Base-by-base conservation (phyloP, 129 eudicot genomes). In the Flaveria sonorensis region DNA sequence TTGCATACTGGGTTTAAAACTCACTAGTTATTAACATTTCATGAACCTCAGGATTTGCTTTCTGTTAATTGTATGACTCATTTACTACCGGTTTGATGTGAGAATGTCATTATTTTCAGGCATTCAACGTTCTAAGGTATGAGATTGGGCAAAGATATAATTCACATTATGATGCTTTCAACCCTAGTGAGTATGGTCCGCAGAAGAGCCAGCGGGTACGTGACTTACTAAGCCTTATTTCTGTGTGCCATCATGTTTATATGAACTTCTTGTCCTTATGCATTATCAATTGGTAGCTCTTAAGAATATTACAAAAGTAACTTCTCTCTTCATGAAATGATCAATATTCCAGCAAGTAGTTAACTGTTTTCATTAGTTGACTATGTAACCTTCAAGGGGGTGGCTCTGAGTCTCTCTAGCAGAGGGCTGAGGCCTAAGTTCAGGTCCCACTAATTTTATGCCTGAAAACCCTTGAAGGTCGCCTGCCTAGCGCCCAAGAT, bases 181-280 rank as follows among this genome's bases (percentile, higher is more conserved):
- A 88, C 81, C 99, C 99, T 43, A 83, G 91, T 60, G 97, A 95
- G 74, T 95, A 95, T 77, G 99, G 99, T 19, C 96, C 99, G 12
- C 99, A 91, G 75, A 95, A 83, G 85, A 95, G 99, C 84, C 99
- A 95, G 56, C 89, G 99, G 96, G 99, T 95, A 86, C 60, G 8
- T 55, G 28, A 56, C 59, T 66, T 59, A 9, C 19, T 77, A 56
- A 64, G 53, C 57, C n/a, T 43, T 36, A 30, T 7, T 10, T 28
- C 5, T 13, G 18, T 6, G 14, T 63, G 19, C 69, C 20, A 30
- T 5, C 20, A 63, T 63, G 69, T 63, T 23, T 63, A 14, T 62
- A 13, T 63, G 7, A 63, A 63, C 65, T 3, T 59, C 23, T 21
- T 59, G 46, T 15, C 45, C 32, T 28, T 63, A 26, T 30, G 69